phyloP scores from a whole-genome alignment of 345 rosid species.

The Draba incana region DNA sequence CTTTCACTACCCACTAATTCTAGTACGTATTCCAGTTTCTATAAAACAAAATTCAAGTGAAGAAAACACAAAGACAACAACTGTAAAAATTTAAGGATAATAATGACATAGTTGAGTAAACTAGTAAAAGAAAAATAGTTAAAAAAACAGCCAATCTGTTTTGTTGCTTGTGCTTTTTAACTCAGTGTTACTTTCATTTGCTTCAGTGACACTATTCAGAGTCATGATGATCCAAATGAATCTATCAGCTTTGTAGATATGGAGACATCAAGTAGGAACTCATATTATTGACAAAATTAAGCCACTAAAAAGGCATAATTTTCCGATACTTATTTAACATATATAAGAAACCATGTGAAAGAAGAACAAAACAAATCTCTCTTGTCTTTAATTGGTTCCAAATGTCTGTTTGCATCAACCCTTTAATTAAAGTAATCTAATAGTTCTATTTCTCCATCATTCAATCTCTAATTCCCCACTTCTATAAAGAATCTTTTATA shows the following conservation, averaged over 20 bases:
- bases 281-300: too few species aligned
- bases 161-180: too few species aligned
- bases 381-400: constrained; percentile 4
- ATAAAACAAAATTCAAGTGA: background rate
- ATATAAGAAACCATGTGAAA: too few species aligned
- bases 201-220: constrained; percentile 20
- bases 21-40: constrained; percentile 29
- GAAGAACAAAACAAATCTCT: constrained; percentile 6
- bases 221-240: too few species aligned
- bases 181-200: constrained; percentile 18
- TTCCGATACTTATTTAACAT: too few species aligned
- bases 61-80: background rate
- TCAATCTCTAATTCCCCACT: constrained; percentile 33
- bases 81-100: constrained; percentile 10
- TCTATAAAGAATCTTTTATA: constrained; percentile 34
- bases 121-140: constrained; percentile 1
- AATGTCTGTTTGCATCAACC: constrained; percentile 9
- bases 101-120: constrained; percentile 8
- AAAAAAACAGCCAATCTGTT: constrained; percentile 1
- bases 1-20: constrained; percentile 40
- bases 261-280: too few species aligned
- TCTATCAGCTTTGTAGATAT: too few species aligned
- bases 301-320: too few species aligned
- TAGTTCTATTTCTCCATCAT: constrained; percentile 24
- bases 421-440: constrained; percentile 14